Percentiles rank a stretch among this genome's conserved stretches.
Conservation (phyloP, 345 rosid species). For the Turnera subulata region DNA sequence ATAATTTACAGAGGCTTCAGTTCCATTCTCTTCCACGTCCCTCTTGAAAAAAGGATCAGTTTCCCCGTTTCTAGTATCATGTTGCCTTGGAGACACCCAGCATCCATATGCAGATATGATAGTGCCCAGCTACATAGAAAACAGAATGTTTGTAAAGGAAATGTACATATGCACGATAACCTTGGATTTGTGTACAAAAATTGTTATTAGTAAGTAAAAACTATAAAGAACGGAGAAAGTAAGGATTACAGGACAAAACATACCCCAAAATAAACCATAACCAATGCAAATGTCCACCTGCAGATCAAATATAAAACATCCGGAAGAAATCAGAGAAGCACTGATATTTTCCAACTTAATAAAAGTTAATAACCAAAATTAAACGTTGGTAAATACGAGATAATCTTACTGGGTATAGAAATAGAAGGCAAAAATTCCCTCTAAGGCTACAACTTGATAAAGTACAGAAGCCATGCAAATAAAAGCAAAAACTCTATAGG, state of each 20-base stretch:
- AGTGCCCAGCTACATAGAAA: conserved; percentile 52
- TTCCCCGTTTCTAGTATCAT: conserved; percentile 22
- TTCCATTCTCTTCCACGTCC: conserved; percentile 25
- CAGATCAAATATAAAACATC: conserved; percentile 17
- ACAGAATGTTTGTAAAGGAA: neutral
- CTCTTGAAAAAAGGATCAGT: conserved; percentile 14
- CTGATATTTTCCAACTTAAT: no score
- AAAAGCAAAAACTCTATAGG: conserved; percentile 31
- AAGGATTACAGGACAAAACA: conserved; percentile 14
- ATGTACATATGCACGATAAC: neutral
- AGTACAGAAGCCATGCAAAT: conserved; percentile 22
- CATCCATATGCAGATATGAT: conserved; percentile 71
- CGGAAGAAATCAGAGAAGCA: neutral
- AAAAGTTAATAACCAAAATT: neutral
- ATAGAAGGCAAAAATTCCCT: conserved; percentile 37
- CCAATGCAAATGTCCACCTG: conserved; percentile 90
- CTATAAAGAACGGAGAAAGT: neutral
- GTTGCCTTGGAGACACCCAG: conserved; percentile 35
- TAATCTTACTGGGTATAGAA: conserved; percentile 39
- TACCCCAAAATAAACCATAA: conserved; percentile 85
- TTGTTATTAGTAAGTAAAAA: no score
- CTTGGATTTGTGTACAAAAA: no score
- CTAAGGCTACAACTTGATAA: conserved; percentile 15
- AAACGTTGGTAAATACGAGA: neutral
- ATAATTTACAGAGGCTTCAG: conserved; percentile 3